Base-by-base conservation (phyloP, 768 basidiomycete genomes). In the Suillus alpinus region DNA sequence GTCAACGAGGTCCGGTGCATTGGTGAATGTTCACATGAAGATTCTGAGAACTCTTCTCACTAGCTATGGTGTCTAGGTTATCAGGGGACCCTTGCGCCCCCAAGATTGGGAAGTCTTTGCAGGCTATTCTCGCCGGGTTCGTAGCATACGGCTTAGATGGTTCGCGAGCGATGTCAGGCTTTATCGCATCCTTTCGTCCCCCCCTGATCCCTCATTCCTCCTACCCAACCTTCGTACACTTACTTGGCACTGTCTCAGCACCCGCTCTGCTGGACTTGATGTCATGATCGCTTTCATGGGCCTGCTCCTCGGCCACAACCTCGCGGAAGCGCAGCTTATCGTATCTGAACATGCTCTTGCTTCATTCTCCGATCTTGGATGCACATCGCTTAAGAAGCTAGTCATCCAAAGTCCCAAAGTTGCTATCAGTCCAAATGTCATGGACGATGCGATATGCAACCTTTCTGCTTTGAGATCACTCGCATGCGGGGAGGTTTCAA, bases 71-170 rank as follows among this genome's bases (percentile, higher is more conserved):
- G 13, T 20, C n/a, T 49, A 74, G 71, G 63, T 65, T 14, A 65
- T 72, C 4, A 65, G 18, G 50, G 65, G 71, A 60, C 34, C 63
- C 1, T 63, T 72, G 63, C 51, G 51, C 1, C 60, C 23, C 3
- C 23, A 69, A 14, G 71, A 72, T 49, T 72, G 71, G 71, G 62
- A 70, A 8, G 39, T 71, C 53, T 72, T 72, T 55, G 65, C 70
- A 26, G 60, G 69, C 20, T 72, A 74, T 51, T 46, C 71, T 18
- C 67, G 63, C 31, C 67, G 72, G 20, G 71, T 72, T 6, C 73
- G 71, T 34, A 74, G 68, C n/a, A 57, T 72, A 47, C 23, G 70
- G 69, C 57, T 73, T 70, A 37, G 70, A 73, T 61, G 66, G 70
- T 52, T 55, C 18, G 71, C 68, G 3, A 71, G 70, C 1, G 63